Evolutionary conservation across 305 asterid species (phyloP).

Genomic region (Nicotiana rustica): DNA sequence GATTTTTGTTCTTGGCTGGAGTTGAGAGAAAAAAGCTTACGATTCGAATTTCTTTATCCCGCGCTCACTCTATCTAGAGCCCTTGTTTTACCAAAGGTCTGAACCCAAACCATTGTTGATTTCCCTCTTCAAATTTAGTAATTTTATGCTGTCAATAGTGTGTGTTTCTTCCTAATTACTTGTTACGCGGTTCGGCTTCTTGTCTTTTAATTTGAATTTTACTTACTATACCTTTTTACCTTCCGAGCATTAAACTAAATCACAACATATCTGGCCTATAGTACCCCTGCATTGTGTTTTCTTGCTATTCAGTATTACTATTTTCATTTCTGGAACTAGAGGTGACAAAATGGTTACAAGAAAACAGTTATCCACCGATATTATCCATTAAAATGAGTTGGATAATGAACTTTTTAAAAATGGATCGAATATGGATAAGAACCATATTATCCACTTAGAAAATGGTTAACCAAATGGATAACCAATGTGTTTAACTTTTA

Average conservation of each 20-base stretch:
- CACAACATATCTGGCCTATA: neutral
- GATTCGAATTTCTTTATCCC: constrained; percentile 11
- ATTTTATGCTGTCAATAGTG: neutral
- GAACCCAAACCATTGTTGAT: constrained; percentile 3
- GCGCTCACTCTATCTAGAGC: neutral
- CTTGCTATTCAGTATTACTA: constrained; percentile 7
- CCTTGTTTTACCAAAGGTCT: neutral
- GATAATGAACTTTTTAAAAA: too few species aligned
- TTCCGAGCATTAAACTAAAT: neutral
- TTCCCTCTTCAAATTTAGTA: neutral
- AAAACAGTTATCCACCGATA: too few species aligned
- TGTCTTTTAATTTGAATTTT: constrained; percentile 5
- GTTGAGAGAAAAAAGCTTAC: neutral
- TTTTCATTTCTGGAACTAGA: neutral
- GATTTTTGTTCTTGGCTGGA: constrained; percentile 17
- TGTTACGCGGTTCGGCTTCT: neutral
- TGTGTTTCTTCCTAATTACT: neutral
- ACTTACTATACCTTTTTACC: neutral
- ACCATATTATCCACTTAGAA: too few species aligned
- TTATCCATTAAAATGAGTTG: too few species aligned
- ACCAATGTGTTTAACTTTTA: too few species aligned
- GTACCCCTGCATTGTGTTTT: neutral
- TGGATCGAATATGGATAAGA: too few species aligned
- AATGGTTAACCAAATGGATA: too few species aligned
- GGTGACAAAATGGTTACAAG: too few species aligned